These are phyloP conservation scores for Takashimella koratensis DNA, from an alignment of 1,284 basidiomycete genomes.

Conservation along the genomic window DNA sequence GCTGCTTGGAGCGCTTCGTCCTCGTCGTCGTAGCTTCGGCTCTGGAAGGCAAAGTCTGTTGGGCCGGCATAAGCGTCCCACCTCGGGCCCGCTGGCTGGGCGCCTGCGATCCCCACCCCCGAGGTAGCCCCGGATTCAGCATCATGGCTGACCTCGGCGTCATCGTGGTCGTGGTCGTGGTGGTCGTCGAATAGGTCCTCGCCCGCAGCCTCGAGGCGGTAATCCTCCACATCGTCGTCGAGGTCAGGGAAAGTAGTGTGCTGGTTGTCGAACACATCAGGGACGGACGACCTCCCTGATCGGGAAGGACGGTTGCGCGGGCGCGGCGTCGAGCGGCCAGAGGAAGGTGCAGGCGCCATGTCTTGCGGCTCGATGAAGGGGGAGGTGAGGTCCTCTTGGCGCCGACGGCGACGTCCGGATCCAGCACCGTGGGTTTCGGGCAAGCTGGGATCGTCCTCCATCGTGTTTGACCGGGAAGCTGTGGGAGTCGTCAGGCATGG, in stretches of 20 bases:
- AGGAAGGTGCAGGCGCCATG: slow-evolving; percentile 1
- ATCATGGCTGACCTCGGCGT: slow-evolving; percentile 8
- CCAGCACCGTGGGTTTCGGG: slow-evolving; percentile 3
- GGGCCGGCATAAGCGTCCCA: slow-evolving; percentile 20
- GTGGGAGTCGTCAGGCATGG: slow-evolving; percentile 3
- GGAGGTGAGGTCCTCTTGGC: slow-evolving; percentile 13
- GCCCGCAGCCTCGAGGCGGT: slow-evolving; percentile 23
- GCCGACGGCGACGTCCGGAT: slow-evolving; percentile 13
- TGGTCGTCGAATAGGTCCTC: slow-evolving; percentile 19
- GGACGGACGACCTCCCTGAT: not conserved
- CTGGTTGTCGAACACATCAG: slow-evolving; percentile 18
- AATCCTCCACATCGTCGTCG: slow-evolving; percentile 43
- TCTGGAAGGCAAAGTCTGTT: slow-evolving; percentile 36
- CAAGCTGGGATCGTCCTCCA: not conserved
- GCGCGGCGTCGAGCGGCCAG: not conserved
- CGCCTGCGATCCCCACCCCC: slow-evolving; percentile 2
- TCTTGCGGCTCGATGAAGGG: slow-evolving; percentile 12
- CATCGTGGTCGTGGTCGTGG: slow-evolving; percentile 19
- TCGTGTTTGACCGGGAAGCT: slow-evolving; percentile 2
- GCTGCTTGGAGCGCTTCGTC: slow-evolving; percentile 82
- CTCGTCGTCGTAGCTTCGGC: slow-evolving; percentile 69
- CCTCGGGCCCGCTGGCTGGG: slow-evolving; percentile 1
- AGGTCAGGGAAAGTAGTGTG: slow-evolving; percentile 9
- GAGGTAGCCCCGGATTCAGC: not conserved
- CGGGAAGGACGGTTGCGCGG: not conserved